Evolutionary conservation across 202 grass and related monocot species (phyloP).

Genomic region (Brachypodium distachyon): DNA sequence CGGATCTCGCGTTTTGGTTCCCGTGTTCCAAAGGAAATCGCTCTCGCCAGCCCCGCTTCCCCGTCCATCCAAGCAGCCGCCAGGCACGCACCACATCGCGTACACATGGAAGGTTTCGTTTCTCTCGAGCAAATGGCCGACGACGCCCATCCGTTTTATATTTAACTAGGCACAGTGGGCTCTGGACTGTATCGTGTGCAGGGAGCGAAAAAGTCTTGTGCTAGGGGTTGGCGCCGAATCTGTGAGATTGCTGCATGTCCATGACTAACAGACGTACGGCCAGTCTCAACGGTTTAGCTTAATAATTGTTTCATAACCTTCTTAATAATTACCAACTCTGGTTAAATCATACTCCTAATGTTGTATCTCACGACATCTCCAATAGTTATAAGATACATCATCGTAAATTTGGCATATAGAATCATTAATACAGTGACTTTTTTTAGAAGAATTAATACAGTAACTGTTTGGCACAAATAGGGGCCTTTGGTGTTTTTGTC

Average conservation of each 20-base stretch:
- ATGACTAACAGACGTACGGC: conserved; percentile 32
- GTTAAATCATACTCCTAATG: neutral
- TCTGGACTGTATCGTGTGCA: conserved; percentile 1
- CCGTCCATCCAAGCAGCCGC: conserved; percentile 5
- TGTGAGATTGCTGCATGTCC: conserved; percentile 8
- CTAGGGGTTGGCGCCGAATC: conserved; percentile 36
- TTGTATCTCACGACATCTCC: too few species aligned
- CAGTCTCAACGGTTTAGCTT: neutral
- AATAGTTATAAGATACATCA: too few species aligned
- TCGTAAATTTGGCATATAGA: too few species aligned
- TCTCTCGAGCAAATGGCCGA: neutral
- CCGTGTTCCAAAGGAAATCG: conserved; percentile 32
- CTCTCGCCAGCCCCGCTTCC: neutral
- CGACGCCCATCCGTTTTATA: neutral
- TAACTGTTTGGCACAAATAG: too few species aligned
- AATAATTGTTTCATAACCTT: neutral
- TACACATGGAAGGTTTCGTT: neutral
- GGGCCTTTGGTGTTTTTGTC: too few species aligned
- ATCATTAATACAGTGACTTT: too few species aligned
- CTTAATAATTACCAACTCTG: neutral
- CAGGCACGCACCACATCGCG: neutral
- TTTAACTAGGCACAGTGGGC: conserved; percentile 10
- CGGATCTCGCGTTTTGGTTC: conserved; percentile 34
- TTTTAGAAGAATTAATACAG: too few species aligned
- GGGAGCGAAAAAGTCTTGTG: conserved; percentile 30